Evolutionary conservation across 73 alveolate genomes (phyloP), one percentile per base, ranked within the genome.

Genomic region (Urostyla sp.): DNA sequence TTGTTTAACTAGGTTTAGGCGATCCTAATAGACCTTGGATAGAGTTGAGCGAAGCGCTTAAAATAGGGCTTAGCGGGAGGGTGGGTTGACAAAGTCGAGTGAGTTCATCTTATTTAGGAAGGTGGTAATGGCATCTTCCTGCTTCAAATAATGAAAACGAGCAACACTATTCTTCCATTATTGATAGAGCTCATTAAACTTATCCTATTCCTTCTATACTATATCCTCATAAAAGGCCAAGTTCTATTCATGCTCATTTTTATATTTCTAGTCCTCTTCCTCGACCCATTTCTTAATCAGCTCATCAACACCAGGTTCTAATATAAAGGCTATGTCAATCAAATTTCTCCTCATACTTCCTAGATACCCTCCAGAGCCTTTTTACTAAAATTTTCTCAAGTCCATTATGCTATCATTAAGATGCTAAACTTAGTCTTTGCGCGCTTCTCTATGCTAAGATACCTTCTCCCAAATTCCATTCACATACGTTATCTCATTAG

Each of bases 291-390:
- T 67, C 40, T 58, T 63, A 30, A 90, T 84, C 15, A 90, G 88
- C 40, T 67, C 30, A 34, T 76, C 92, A 0, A 90, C 92, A 26
- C 84, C 94, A 43, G 96, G 96, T 44, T 80, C 91, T 2, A 90
- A 76, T 18, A 61, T 16, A 66, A 90, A 90, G 0, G 96, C 96
- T 57, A 77, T 84, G 27, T 89, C 89, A 1, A 87, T 50, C 3
- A 89, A 55, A 21, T 89, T 73, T 7, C 83, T 81, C 58, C 81
- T 75, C 49, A 89, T 74, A 28, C 32, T 21, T 55, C 57, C 66
- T n/a, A 87, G 59, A 45, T 75, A 66, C 38, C 77, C 80, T 3
- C 87, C 87, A 43, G 79, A 36, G 21, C 80, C 87, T 49, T 61
- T 89, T 85, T 67, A 61, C 43, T 84, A 44, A 60, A 84, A 84